A percentile compares a stretch with the other conserved stretches of the same genome.
Evolutionary conservation across 2,329 filamentous ascomycete genomes (phyloP).

Genomic region (Cryoendolithus antarcticus): DNA sequence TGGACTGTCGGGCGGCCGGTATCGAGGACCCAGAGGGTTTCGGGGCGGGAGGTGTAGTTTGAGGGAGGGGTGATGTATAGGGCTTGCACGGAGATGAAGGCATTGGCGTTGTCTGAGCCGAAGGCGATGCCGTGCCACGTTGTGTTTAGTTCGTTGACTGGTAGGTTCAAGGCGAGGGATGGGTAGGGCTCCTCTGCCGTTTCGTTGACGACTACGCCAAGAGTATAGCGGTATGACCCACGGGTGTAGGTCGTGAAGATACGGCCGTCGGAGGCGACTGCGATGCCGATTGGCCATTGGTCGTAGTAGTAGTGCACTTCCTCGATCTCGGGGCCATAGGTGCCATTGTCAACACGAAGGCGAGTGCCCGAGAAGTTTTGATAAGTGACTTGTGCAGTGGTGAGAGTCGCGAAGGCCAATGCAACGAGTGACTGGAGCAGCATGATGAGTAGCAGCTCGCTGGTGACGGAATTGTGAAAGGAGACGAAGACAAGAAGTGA

Average conservation of each 20-base stretch:
- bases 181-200: conserved; percentile 38
- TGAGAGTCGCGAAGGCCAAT: no score
- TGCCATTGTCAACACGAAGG: conserved; percentile 35
- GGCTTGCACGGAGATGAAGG: conserved; percentile 34
- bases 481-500: no score
- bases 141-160: conserved; percentile 25
- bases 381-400: conserved; percentile 9
- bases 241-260: conserved; percentile 36
- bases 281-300: conserved; percentile 36
- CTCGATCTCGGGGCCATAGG: conserved; percentile 35
- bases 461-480: no score
- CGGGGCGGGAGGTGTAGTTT: conserved; percentile 17
- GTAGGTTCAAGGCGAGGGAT: conserved; percentile 25
- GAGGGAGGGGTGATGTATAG: conserved; percentile 31
- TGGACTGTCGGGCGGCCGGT: conserved; percentile 33
- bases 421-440: no score
- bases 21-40: conserved; percentile 36
- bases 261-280: conserved; percentile 30
- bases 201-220: conserved; percentile 35
- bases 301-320: conserved; percentile 38
- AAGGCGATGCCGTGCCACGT: conserved; percentile 31
- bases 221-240: conserved; percentile 34
- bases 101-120: conserved; percentile 30
- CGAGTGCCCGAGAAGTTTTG: conserved; percentile 21
- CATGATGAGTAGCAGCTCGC: no score